phyloP scores from a whole-genome alignment of 1,284 basidiomycete genomes.

The Pseudozyma thailandica region DNA sequence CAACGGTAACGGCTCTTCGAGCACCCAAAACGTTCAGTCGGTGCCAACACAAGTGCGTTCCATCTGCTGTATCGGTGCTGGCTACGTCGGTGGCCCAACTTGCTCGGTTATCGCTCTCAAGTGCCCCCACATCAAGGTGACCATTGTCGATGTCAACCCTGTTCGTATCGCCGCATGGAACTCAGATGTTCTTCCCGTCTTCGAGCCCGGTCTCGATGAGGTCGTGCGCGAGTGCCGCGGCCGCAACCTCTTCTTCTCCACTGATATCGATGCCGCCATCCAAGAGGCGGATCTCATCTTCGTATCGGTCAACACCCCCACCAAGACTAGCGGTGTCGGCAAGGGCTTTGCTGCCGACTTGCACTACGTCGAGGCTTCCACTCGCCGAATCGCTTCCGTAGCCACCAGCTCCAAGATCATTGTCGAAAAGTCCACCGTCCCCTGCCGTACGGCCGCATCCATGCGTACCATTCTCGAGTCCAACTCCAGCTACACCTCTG shows the following conservation, averaged over 20 bases:
- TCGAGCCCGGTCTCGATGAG: slow-evolving; percentile 95
- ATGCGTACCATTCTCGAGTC: slow-evolving; percentile 99
- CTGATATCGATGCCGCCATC: slow-evolving; percentile 92
- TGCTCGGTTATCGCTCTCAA: slow-evolving; percentile 94
- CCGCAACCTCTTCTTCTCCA: slow-evolving; percentile 96
- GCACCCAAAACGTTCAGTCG: slow-evolving; percentile 27
- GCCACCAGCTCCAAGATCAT: slow-evolving; percentile 95
- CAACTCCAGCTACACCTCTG: slow-evolving; percentile 74
- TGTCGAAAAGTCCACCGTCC: slow-evolving; percentile 99
- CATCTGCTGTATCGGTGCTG: slow-evolving; percentile 80
- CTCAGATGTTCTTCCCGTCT: slow-evolving; percentile 81
- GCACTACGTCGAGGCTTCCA: slow-evolving; percentile 78
- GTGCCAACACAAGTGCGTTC: slow-evolving; percentile 38
- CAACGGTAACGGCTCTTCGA: slow-evolving; percentile 30
- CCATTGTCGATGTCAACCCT: slow-evolving; percentile 97
- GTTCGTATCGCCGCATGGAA: slow-evolving; percentile 97
- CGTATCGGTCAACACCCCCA: slow-evolving; percentile 92
- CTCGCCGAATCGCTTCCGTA: slow-evolving; percentile 91
- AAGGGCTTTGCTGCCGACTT: slow-evolving; percentile 97
- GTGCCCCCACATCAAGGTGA: slow-evolving; percentile 92
- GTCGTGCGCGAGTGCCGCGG: slow-evolving; percentile 89
- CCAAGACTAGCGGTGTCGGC: slow-evolving; percentile 96
- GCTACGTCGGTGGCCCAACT: slow-evolving; percentile 83
- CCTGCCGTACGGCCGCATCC: slow-evolving; percentile 95
- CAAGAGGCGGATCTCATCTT: slow-evolving; percentile 84